These are phyloP conservation scores for Darksidea phi DNA, from an alignment of 495 filamentous ascomycete species.

Conservation along the genomic window DNA sequence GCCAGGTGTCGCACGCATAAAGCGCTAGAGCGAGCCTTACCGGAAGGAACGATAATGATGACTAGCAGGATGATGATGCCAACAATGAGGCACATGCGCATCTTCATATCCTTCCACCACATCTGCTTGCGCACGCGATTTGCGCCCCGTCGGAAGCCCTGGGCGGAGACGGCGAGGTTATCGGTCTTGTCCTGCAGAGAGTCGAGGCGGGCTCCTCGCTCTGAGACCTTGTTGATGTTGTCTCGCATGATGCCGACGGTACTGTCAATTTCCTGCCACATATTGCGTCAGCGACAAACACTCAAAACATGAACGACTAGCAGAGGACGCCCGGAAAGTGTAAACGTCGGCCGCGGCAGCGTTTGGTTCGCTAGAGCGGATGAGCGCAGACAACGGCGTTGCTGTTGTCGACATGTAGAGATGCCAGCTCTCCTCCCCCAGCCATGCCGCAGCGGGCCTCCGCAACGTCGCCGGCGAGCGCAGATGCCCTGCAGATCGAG, in stretches of 20 bases:
- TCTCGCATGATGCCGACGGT: constrained; percentile 90
- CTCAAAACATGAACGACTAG: too few species aligned
- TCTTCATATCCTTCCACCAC: constrained; percentile 99
- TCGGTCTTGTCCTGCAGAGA: constrained; percentile 94
- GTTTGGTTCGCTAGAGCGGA: neutral
- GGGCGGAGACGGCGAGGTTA: constrained; percentile 82
- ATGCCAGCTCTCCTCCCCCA: constrained; percentile 9
- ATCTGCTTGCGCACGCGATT: constrained; percentile 91
- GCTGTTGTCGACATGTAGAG: neutral
- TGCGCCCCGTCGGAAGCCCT: constrained; percentile 91
- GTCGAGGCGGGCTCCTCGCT: constrained; percentile 88
- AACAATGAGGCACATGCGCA: constrained; percentile 90
- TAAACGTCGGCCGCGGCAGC: neutral
- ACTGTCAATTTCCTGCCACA: constrained; percentile 97
- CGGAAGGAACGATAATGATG: constrained; percentile 86
- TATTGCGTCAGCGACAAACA: constrained; percentile 12
- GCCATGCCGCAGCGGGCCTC: neutral
- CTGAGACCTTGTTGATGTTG: constrained; percentile 88
- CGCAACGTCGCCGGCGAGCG: neutral
- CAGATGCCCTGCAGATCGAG: neutral
- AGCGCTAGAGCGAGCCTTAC: constrained; percentile 48
- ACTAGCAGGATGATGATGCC: constrained; percentile 85
- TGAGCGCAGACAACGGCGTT: neutral
- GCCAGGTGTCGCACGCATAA: neutral
- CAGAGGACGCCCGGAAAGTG: too few species aligned